These are phyloP conservation scores for Aspergillus latus DNA, from an alignment of 2,329 filamentous ascomycete species.

Conservation along the genomic window DNA sequence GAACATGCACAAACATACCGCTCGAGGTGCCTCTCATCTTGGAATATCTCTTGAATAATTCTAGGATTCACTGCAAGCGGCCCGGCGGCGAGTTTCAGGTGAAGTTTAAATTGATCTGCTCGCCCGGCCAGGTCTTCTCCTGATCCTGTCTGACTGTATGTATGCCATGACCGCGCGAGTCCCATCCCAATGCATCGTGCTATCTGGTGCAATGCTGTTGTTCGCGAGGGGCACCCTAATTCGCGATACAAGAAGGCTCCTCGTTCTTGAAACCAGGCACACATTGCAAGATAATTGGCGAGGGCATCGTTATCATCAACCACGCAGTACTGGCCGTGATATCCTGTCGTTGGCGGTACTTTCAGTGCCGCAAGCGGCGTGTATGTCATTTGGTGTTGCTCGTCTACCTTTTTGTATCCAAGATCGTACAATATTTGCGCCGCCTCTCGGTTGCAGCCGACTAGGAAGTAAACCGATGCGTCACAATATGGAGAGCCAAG, in stretches of 20 bases:
- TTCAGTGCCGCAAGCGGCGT: background rate
- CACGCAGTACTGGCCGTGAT: background rate
- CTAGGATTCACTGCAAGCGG: background rate
- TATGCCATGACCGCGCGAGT: background rate
- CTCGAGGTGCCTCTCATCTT: background rate
- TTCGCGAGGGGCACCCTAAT: background rate
- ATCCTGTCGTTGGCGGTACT: background rate
- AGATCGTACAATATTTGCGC: background rate
- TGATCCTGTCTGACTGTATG: too few relatives aligned
- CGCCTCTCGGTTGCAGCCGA: background rate
- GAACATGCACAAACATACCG: background rate
- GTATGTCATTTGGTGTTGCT: background rate
- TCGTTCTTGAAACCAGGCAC: background rate
- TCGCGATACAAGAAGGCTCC: background rate
- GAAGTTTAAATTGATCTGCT: background rate
- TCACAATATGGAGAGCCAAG: background rate
- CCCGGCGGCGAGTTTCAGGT: background rate
- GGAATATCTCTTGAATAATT: background rate
- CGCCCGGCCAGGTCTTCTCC: background rate
- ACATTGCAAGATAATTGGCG: background rate
- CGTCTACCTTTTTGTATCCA: background rate
- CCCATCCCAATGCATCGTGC: background rate
- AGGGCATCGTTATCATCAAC: background rate
- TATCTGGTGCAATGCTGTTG: constrained; percentile 1
- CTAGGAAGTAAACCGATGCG: background rate